Base-by-base conservation (phyloP, 768 basidiomycete genomes). In the Auricularia sp. region DNA sequence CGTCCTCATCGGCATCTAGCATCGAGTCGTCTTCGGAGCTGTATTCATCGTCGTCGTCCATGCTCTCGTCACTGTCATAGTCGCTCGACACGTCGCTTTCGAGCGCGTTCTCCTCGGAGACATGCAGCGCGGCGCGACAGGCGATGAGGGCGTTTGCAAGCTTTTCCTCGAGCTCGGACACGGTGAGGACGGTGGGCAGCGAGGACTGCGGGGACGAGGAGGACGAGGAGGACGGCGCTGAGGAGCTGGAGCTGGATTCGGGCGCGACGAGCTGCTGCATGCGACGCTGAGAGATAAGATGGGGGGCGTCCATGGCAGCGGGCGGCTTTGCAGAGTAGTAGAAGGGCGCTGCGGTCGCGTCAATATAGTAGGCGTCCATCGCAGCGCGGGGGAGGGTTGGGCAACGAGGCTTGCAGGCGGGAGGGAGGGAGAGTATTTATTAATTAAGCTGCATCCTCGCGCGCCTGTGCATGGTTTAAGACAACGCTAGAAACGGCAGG, bases 21-120 rank as follows among this genome's bases (percentile, higher is more conserved):
- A 73, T 77, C 34, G 74, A 75, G 35, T 67, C 71, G 33, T 74
- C 34, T 24, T 61, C 59, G 11, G 37, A 73, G 4, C 47, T 51
- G 47, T 24, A 63, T 14, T 63, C 62, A 2, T 42, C 47, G 13
- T 63, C 62, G 42, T 66, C 65, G 65, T 63, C 63, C 34, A 54
- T 64, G 58, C 64, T 63, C 16, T 62, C 56, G 34, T 59, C 56
- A 29, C 56, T 29, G 6, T 33, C 56, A 29, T 59, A 21, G 34
- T 59, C 56, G 24, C 24, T 59, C 29, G 34, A 59, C 7, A 59
- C 18, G 8, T 59, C 56, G 56, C 34, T 35, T 29, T 59, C 56
- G 24, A 29, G 10, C 14, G 34, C 13, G 29, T 59, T 29, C 11
- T 59, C 56, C 11, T 35, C 34, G 29, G 34, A 59, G 7, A 14